Evolutionary conservation across 441 rosid genomes (phyloP).

Genomic region (Adansonia madagascariensis): DNA sequence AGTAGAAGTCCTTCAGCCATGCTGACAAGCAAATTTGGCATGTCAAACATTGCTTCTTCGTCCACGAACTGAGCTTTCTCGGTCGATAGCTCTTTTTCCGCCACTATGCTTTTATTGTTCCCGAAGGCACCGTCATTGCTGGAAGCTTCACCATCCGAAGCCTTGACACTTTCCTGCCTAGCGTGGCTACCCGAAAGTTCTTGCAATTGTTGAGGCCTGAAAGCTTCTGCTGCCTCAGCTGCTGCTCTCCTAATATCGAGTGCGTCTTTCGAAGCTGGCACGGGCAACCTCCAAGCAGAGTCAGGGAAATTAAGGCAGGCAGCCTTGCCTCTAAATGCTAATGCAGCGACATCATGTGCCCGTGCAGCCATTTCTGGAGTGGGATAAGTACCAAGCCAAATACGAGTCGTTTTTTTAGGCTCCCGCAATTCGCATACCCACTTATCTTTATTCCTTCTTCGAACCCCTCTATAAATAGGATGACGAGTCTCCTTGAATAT

Average conservation of each 20-base stretch:
- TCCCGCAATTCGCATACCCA: slow-evolving; percentile 89
- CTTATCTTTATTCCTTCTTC: slow-evolving; percentile 62
- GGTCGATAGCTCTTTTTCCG: no score
- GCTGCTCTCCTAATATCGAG: slow-evolving; percentile 56
- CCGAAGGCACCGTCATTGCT: slow-evolving; percentile 17
- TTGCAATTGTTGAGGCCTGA: slow-evolving; percentile 37
- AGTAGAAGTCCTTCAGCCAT: slow-evolving; percentile 61
- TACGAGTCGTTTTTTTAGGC: slow-evolving; percentile 61
- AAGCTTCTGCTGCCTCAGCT: slow-evolving; percentile 59
- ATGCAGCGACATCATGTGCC: slow-evolving; percentile 83
- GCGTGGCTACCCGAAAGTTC: neutral
- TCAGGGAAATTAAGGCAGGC: slow-evolving; percentile 89
- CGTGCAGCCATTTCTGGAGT: slow-evolving; percentile 75
- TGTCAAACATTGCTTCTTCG: slow-evolving; percentile 46
- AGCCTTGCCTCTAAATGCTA: slow-evolving; percentile 66
- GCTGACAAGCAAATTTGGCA: slow-evolving; percentile 44
- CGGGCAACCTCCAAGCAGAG: slow-evolving; percentile 67
- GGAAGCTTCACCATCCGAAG: slow-evolving; percentile 29
- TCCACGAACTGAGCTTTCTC: slow-evolving; percentile 29
- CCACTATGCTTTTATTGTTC: neutral
- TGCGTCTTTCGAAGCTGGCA: slow-evolving; percentile 53
- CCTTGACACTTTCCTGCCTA: neutral
- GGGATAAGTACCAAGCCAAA: slow-evolving; percentile 63
- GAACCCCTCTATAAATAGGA: slow-evolving; percentile 74
- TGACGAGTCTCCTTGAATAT: slow-evolving; percentile 86